Base-by-base conservation (phyloP, 2,329 filamentous ascomycete genomes). In the Alternaria sp. region DNA sequence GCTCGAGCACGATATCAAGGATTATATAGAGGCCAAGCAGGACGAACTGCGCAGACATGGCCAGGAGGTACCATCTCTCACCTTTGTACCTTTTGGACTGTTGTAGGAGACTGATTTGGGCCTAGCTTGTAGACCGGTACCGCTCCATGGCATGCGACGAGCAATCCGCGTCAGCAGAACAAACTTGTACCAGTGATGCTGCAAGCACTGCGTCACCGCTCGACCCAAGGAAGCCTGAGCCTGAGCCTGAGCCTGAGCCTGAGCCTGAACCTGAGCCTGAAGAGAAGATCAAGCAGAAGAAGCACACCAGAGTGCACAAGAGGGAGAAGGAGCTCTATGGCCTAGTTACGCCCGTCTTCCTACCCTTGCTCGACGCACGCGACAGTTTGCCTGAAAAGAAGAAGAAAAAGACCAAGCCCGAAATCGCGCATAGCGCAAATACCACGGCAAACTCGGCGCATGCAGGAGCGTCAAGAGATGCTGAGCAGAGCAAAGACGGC, bases 281-380 rank as follows among this genome's bases (percentile, higher is more conserved):
- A 41, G 71, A 75, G 48, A 67, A 64, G 55, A 66, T 63, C 54
- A 75, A 72, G 67, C 70, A 67, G 36, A 72, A 68, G 48, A 77
- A 76, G 65, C 71, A 75, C 65, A 71, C 69, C 49, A 71, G 72
- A 50, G 74, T 77, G 28, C 74, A 77, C 62, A 76, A 77, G 65
- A 70, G 74, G 49, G 75, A 77, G 60, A 64, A 72, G 41, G 75
- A 77, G 63, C 72, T 77, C 29, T 74, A 70, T 56, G 74, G 74
- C 36, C 65, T 77, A 50, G 70, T 76, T 28, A 76, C 75, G 34
- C 74, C 73, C 11, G 69, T 73, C 7, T 77, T 77, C 53, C 67
- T 77, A 37, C 75, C 75, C 41, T 63, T 77, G 59, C 66, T 77
- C 31, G 75, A 77, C 51, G 72, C 73, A 31, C 62, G 65, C 51